phyloP scores from a whole-genome alignment of 2,329 filamentous ascomycete genomes.

The Calonectria montana region DNA sequence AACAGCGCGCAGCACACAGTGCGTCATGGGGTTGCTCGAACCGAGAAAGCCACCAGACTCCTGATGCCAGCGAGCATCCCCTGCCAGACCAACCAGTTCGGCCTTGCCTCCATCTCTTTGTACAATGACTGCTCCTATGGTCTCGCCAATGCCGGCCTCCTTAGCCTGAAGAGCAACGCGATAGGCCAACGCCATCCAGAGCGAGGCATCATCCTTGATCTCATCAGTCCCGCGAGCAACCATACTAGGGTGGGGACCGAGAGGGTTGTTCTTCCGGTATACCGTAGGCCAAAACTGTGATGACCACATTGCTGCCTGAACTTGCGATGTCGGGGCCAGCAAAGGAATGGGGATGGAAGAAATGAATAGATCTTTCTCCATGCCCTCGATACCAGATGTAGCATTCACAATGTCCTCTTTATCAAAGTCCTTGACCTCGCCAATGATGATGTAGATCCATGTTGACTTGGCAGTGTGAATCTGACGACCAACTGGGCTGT shows the following conservation, averaged over 20 bases:
- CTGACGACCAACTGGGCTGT: constrained; percentile 63
- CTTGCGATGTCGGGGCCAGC: constrained; percentile 78
- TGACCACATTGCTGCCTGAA: constrained; percentile 81
- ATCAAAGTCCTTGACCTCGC: constrained; percentile 62
- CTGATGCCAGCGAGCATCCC: constrained; percentile 78
- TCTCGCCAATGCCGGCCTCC: constrained; percentile 70
- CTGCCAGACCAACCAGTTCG: constrained; percentile 77
- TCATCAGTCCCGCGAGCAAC: constrained; percentile 77
- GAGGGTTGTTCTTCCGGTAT: constrained; percentile 88
- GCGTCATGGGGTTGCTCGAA: constrained; percentile 80
- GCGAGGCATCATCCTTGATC: constrained; percentile 70
- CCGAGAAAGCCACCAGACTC: constrained; percentile 57
- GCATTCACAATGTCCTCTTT: constrained; percentile 63
- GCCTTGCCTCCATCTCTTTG: constrained; percentile 66
- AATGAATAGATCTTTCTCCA: constrained; percentile 67
- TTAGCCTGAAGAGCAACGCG: constrained; percentile 71
- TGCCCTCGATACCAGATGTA: constrained; percentile 61
- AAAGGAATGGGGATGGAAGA: constrained; percentile 76
- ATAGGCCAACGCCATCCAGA: constrained; percentile 77
- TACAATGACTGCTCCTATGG: constrained; percentile 80
- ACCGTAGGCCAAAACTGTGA: constrained; percentile 85
- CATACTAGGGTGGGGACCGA: constrained; percentile 83
- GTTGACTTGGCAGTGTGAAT: constrained; percentile 70
- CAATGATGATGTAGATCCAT: constrained; percentile 69
- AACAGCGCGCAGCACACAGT: constrained; percentile 82